phyloP scores from a whole-genome alignment of 257 asterid species.

The Thymus mandschuricus region DNA sequence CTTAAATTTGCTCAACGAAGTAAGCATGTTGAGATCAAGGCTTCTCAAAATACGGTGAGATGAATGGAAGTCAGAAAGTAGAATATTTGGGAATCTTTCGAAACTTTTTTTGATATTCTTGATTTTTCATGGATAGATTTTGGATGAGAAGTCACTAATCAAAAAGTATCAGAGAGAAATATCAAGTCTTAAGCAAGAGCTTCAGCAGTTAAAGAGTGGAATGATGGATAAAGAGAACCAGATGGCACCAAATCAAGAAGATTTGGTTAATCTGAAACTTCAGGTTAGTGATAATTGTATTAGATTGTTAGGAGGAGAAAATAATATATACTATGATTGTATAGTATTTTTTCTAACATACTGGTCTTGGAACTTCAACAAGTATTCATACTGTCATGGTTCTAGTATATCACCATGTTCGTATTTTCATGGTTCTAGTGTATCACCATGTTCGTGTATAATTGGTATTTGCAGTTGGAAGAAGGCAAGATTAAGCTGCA shows the following conservation, averaged over 20 bases:
- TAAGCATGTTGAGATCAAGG: conserved; percentile 72
- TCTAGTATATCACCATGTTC: no score
- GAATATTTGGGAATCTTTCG: conserved; percentile 12
- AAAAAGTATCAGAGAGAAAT: conserved; percentile 88
- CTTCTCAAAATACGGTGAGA: conserved; percentile 71
- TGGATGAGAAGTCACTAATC: conserved; percentile 88
- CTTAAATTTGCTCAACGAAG: conserved; percentile 81
- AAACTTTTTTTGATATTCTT: conserved; percentile 25
- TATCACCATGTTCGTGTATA: no score
- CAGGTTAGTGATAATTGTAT: conserved; percentile 52
- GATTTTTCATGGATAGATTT: conserved; percentile 48
- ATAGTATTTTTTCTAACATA: conserved; percentile 10
- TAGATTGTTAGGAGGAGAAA: not conserved
- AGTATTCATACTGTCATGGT: not conserved
- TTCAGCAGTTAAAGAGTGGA: conserved; percentile 74
- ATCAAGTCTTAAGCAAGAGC: conserved; percentile 76
- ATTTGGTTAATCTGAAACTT: conserved; percentile 70
- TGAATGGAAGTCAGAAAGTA: not conserved
- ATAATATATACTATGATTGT: conserved; percentile 13
- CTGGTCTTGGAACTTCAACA: conserved; percentile 5
- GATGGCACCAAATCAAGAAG: conserved; percentile 65
- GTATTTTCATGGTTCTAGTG: no score
- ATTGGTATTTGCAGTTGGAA: no score
- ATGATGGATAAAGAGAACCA: conserved; percentile 66
- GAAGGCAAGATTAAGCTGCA: no score